Conservation (phyloP, 2,329 filamentous ascomycete species). For the Nigrospora sphaerica region DNA sequence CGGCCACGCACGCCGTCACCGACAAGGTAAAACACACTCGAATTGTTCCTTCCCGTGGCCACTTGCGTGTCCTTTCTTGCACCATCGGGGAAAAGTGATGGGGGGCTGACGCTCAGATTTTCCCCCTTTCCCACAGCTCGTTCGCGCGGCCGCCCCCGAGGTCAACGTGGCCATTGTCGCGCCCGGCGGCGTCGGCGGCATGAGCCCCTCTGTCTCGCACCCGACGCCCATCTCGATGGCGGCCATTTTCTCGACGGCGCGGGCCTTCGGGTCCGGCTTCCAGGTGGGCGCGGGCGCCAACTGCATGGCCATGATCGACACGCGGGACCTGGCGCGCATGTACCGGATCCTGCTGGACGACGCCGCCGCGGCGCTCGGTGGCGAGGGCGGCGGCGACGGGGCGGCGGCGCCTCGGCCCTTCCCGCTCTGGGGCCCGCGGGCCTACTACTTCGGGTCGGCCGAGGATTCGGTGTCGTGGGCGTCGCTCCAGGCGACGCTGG, state of each 20-base stretch:
- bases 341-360: conserved; percentile 9
- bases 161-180: conserved; percentile 12
- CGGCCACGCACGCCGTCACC: conserved; percentile 10
- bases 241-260: conserved; percentile 6
- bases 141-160: conserved; percentile 3
- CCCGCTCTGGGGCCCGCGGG: conserved; percentile 2
- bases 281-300: conserved; percentile 10
- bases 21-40: conserved; percentile 1
- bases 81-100: no score
- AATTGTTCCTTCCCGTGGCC: no score
- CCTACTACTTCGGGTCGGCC: conserved; percentile 10
- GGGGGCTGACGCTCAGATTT: no score
- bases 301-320: conserved; percentile 7
- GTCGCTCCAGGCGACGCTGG: conserved; percentile 5
- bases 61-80: no score
- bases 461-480: conserved; percentile 6
- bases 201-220: conserved; percentile 9
- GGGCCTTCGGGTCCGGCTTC: conserved; percentile 9
- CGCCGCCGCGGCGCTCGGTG: conserved; percentile 1
- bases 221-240: conserved; percentile 10
- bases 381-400: neutral
- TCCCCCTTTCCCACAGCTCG: neutral
- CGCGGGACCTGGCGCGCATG: conserved; percentile 9
- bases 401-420: neutral
- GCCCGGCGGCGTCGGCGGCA: conserved; percentile 11